Evolutionary conservation across 805 yeast species (phyloP).

Genomic region (Candida tammaniensis): DNA sequence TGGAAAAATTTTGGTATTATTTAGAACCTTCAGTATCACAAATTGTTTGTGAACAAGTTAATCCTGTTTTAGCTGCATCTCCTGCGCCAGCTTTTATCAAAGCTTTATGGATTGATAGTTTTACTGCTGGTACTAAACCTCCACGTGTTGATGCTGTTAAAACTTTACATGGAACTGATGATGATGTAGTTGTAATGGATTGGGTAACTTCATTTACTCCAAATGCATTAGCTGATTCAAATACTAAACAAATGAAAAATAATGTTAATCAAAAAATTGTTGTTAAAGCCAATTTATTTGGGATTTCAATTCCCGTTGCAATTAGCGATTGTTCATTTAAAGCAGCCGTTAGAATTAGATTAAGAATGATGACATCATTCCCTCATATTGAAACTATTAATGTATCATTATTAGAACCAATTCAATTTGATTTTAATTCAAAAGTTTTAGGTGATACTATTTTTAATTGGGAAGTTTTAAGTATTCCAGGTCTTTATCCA

Average conservation of each 20-base stretch:
- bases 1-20: slow-evolving; percentile 89
- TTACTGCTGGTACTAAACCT: slow-evolving; percentile 94
- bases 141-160: slow-evolving; percentile 90
- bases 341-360: slow-evolving; percentile 71
- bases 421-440: slow-evolving; percentile 81
- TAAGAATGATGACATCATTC: slow-evolving; percentile 85
- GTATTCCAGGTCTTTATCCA: slow-evolving; percentile 82
- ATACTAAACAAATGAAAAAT: slow-evolving; percentile 79
- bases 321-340: slow-evolving; percentile 78
- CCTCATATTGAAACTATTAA: slow-evolving; percentile 94
- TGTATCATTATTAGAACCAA: slow-evolving; percentile 80
- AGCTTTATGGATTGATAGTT: slow-evolving; percentile 78
- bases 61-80: slow-evolving; percentile 74
- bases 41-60: slow-evolving; percentile 80
- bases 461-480: slow-evolving; percentile 83
- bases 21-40: slow-evolving; percentile 88
- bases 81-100: slow-evolving; percentile 82
- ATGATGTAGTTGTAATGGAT: slow-evolving; percentile 96
- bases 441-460: slow-evolving; percentile 73
- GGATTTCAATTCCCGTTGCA: slow-evolving; percentile 73
- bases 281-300: slow-evolving; percentile 78
- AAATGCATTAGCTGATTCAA: slow-evolving; percentile 80
- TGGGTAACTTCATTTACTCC: slow-evolving; percentile 94
- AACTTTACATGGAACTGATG: slow-evolving; percentile 84
- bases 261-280: slow-evolving; percentile 79